These are phyloP conservation scores for Xerocomus amazonicus DNA, from an alignment of 1,284 basidiomycete species.

Conservation along the genomic window DNA sequence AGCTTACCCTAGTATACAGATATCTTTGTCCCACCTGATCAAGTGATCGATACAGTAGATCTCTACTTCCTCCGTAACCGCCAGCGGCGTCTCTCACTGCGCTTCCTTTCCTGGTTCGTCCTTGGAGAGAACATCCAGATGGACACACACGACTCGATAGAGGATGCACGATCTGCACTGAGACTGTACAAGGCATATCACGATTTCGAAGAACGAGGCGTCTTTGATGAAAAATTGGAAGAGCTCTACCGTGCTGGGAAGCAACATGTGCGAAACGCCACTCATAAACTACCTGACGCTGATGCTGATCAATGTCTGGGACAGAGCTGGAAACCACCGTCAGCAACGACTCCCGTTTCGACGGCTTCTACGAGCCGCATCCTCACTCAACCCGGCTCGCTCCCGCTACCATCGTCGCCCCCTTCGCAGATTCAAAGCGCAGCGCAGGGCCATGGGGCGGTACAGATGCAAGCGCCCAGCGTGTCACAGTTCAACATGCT, in stretches of 20 bases:
- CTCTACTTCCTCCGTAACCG: slow-evolving; percentile 83
- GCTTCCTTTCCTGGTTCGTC: slow-evolving; percentile 93
- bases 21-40: slow-evolving; percentile 91
- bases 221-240: slow-evolving; percentile 88
- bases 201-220: slow-evolving; percentile 69
- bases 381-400: slow-evolving; percentile 3
- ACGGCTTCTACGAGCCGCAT: background rate
- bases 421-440: slow-evolving; percentile 4
- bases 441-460: slow-evolving; percentile 1
- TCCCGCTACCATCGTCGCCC: slow-evolving; percentile 4
- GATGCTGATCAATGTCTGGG: background rate
- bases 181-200: slow-evolving; percentile 84
- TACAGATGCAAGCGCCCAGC: slow-evolving; percentile 6
- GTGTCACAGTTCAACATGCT: slow-evolving; percentile 29
- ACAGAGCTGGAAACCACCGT: slow-evolving; percentile 60
- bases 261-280: slow-evolving; percentile 53
- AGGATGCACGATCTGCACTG: slow-evolving; percentile 89
- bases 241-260: slow-evolving; percentile 72
- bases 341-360: slow-evolving; percentile 15
- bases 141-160: slow-evolving; percentile 94
- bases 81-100: slow-evolving; percentile 86
- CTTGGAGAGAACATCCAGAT: slow-evolving; percentile 90
- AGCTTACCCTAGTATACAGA: slow-evolving; percentile 46
- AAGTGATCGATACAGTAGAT: slow-evolving; percentile 97
- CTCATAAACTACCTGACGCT: background rate